A percentile compares a stretch with the other conserved stretches of the same genome.
Evolutionary conservation across 2,329 filamentous ascomycete species (phyloP).

Genomic region (Fonsecaea erecta): DNA sequence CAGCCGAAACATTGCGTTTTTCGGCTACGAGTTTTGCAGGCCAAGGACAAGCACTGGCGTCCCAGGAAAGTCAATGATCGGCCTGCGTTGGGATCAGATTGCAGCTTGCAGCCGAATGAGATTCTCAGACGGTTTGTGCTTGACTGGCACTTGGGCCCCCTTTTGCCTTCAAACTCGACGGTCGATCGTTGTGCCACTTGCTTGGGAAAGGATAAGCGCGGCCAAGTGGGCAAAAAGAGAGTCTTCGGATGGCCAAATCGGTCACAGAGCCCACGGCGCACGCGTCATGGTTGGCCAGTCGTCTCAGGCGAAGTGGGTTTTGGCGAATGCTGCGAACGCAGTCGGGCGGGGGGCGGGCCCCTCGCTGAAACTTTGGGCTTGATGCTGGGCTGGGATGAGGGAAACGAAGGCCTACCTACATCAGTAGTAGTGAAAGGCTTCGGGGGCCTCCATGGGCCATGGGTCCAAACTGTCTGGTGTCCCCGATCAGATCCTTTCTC

Average conservation of each 20-base stretch:
- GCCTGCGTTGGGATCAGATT: not conserved
- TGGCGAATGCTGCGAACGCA: slow-evolving; percentile 16
- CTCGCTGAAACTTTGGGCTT: not conserved
- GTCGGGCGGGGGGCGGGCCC: slow-evolving; percentile 4
- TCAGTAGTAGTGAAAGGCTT: too few species aligned
- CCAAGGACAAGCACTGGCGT: not conserved
- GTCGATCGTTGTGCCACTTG: slow-evolving; percentile 1
- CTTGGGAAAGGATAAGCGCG: slow-evolving; percentile 4
- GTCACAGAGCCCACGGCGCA: slow-evolving; percentile 19
- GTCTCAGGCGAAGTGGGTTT: not conserved
- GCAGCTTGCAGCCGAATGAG: not conserved
- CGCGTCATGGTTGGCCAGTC: slow-evolving; percentile 22
- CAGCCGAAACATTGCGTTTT: slow-evolving; percentile 17
- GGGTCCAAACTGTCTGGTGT: not conserved
- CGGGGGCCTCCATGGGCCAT: not conserved
- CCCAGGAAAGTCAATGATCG: not conserved
- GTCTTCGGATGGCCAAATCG: slow-evolving; percentile 15
- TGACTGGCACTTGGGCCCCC: not conserved
- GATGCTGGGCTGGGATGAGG: not conserved
- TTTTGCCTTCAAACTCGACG: not conserved
- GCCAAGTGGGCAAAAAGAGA: slow-evolving; percentile 3
- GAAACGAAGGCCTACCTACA: not conserved
- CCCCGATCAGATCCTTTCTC: slow-evolving; percentile 22
- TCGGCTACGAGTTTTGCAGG: slow-evolving; percentile 1
- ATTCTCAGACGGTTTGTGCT: not conserved